These are phyloP conservation scores for Spergularia bocconei DNA, from an alignment of 148 eudicot species.

Conservation along the genomic window DNA sequence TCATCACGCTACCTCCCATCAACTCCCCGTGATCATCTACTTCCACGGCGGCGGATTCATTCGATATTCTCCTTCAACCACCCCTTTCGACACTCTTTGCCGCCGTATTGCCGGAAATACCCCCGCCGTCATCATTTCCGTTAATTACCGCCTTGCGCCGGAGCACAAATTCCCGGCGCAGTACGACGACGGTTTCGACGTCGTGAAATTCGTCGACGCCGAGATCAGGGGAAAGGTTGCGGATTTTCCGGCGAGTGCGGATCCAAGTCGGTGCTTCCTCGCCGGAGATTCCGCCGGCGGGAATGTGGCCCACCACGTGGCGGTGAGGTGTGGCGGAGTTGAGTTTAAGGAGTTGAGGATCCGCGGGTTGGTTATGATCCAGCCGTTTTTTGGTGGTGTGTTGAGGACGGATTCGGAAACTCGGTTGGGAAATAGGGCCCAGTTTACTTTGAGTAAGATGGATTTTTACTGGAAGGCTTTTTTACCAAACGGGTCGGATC, in stretches of 20 bases:
- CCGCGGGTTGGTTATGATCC: conserved; percentile 33
- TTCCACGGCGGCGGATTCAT: conserved; percentile 52
- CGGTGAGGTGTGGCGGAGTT: conserved; percentile 12
- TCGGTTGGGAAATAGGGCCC: not conserved
- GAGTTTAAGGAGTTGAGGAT: conserved; percentile 25
- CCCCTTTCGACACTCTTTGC: conserved; percentile 28
- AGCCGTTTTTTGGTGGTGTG: conserved; percentile 46
- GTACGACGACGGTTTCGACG: conserved; percentile 37
- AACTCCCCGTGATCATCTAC: conserved; percentile 32
- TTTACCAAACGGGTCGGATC: conserved; percentile 37
- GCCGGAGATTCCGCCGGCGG: conserved; percentile 49
- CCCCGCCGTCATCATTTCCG: conserved; percentile 32
- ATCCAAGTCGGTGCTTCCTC: conserved; percentile 35
- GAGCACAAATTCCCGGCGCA: conserved; percentile 32
- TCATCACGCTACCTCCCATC: not conserved
- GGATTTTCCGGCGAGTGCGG: conserved; percentile 19
- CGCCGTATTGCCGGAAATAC: conserved; percentile 27
- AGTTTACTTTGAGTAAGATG: conserved; percentile 13
- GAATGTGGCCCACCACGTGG: conserved; percentile 43
- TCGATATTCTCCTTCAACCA: conserved; percentile 23
- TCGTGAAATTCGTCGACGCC: conserved; percentile 28
- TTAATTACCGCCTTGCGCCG: conserved; percentile 45
- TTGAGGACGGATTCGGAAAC: conserved; percentile 40
- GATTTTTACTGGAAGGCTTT: conserved; percentile 45
- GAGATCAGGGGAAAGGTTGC: conserved; percentile 3